Base-by-base conservation (phyloP, 345 rosid species). In the Salix suchowensis region DNA sequence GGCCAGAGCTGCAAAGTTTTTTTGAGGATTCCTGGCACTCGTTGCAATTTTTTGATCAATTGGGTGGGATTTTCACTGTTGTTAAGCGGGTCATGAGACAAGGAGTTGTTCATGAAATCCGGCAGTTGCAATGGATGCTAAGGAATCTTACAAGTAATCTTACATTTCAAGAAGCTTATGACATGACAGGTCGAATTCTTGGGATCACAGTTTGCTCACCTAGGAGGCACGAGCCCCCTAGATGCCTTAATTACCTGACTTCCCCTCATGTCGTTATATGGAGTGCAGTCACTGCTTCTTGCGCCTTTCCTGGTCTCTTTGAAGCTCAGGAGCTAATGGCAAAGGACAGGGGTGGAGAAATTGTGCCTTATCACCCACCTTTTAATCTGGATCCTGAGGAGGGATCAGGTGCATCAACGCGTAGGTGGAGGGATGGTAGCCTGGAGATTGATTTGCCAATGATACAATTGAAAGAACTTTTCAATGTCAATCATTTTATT, bases 251-350 rank as follows among this genome's bases (percentile, higher is more conserved):
- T 83, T 96, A 96, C 86, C 86, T 96, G 83, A 96, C 94, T 62
- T 92, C 99, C 0, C 98, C 99, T 82, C 99, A 96, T 69, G 99
- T 96, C 69, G 97, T 96, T 37, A 94, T 96, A 85, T 96, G 98
- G 98, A 96, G 99, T 39, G 99, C 98, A 23, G 99, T 96, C 65
- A 91, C 94, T 30, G 99, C 98, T 77, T 96, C 99, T 58, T 96
- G 98, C 75, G 99, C 99, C 67, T 96, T 96, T 73, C 99, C 99
- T 24, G 99, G 97, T 40, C 94, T 96, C 60, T 96, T 93, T 78
- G 97, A 96, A 85, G 99, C 99, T 23, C 99, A 96, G 82, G 99
- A 96, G 71, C 85, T 96, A 46, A 96, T 96, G 99, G 99, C 98
- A 5, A 96, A 96, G 87, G 92, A 92, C 79, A 86, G 99, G 75